Evolutionary conservation across 2,329 filamentous ascomycete genomes (phyloP).

Genomic region (Dothideomycetes sp.): DNA sequence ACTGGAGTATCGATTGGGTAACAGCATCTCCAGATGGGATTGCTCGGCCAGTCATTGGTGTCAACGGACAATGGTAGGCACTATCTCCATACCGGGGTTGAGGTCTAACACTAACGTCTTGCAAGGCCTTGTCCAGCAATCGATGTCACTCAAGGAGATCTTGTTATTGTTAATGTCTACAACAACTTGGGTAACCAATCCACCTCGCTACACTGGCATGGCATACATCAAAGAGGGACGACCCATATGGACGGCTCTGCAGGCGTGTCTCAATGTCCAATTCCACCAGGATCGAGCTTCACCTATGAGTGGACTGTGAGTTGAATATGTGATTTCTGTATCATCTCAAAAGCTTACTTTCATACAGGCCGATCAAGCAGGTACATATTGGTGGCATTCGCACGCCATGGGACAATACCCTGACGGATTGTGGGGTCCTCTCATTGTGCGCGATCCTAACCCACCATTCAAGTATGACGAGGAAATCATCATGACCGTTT

Average conservation of each 20-base stretch:
- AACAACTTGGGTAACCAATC: conserved; percentile 57
- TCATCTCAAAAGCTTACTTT: conserved; percentile 27
- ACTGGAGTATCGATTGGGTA: conserved; percentile 48
- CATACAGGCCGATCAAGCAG: conserved; percentile 37
- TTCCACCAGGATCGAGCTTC: conserved; percentile 53
- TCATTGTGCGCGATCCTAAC: conserved; percentile 54
- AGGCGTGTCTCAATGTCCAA: conserved; percentile 58
- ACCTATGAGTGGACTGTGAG: conserved; percentile 58
- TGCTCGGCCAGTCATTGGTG: conserved; percentile 48
- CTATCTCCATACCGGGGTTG: no score
- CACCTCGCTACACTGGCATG: conserved; percentile 67
- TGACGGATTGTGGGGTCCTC: conserved; percentile 58
- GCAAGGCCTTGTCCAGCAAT: conserved; percentile 57
- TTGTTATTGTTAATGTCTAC: conserved; percentile 57
- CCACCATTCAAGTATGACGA: conserved; percentile 47
- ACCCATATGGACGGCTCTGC: conserved; percentile 65
- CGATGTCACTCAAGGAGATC: conserved; percentile 64
- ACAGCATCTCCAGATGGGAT: conserved; percentile 46
- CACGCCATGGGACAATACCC: conserved; percentile 57
- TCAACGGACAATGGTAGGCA: conserved; percentile 55
- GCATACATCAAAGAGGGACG: conserved; percentile 67
- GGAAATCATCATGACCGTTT: conserved; percentile 58
- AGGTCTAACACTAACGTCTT: background rate
- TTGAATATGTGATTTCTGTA: background rate
- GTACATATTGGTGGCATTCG: conserved; percentile 59